These are phyloP conservation scores for Mucor lusitanicus DNA, from an alignment of 371 early-diverging fungal genomes.

Conservation along the genomic window DNA sequence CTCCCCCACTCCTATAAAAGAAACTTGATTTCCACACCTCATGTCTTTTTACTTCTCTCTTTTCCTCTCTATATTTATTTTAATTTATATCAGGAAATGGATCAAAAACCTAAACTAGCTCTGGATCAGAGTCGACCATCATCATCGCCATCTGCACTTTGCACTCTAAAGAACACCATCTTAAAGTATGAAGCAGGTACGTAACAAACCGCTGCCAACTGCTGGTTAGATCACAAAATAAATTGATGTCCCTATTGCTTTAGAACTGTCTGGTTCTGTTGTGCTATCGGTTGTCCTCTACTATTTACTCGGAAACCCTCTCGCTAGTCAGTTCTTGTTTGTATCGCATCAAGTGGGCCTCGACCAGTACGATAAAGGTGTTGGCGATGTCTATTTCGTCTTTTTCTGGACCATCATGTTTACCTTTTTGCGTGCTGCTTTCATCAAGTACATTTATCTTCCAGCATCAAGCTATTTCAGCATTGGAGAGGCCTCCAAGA, in stretches of 20 bases:
- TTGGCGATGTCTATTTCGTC: conserved; percentile 53
- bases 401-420: conserved; percentile 62
- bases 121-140: not conserved
- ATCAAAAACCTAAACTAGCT: not conserved
- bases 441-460: conserved; percentile 56
- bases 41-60: not conserved
- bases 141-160: not conserved
- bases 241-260: not conserved
- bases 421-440: conserved; percentile 57
- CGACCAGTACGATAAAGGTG: conserved; percentile 32
- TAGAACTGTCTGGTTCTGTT: conserved; percentile 17
- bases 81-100: not conserved
- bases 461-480: conserved; percentile 53
- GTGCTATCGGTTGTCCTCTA: conserved; percentile 4
- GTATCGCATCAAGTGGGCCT: conserved; percentile 14
- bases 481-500: conserved; percentile 42
- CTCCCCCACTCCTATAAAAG: not conserved
- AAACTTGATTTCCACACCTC: not conserved
- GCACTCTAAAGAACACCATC: not conserved
- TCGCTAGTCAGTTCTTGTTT: conserved; percentile 16
- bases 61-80: not conserved
- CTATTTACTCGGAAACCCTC: conserved; percentile 8
- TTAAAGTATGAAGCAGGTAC: conserved; percentile 11
- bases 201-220: not conserved
- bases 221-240: not conserved